These are phyloP conservation scores for Geotrichum histeridarum DNA, from an alignment of 1,139 yeast genomes.

Conservation along the genomic window DNA sequence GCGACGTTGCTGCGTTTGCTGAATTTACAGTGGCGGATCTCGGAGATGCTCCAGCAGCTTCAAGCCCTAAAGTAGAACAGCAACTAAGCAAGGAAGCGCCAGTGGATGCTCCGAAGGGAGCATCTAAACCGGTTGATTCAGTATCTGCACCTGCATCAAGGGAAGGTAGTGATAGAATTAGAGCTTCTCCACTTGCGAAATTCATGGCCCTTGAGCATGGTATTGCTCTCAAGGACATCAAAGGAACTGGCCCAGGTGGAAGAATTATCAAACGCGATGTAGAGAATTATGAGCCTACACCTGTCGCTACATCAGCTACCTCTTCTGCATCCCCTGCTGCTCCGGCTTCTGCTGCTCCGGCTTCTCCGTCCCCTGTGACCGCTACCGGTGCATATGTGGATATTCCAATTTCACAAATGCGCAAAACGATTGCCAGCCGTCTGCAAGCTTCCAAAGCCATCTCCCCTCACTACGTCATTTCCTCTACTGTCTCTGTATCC, in stretches of 20 bases:
- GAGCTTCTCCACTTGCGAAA: constrained; percentile 95
- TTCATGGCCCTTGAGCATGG: constrained; percentile 91
- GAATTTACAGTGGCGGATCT: constrained; percentile 83
- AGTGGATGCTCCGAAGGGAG: constrained; percentile 36
- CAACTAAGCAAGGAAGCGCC: constrained; percentile 24
- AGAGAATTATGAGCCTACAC: constrained; percentile 52
- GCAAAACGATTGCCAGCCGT: constrained; percentile 90
- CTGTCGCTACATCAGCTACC: constrained; percentile 44
- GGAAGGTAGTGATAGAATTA: constrained; percentile 51
- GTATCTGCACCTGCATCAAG: constrained; percentile 32
- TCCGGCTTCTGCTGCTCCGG: constrained; percentile 45
- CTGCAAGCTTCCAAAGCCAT: constrained; percentile 77
- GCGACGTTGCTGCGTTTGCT: constrained; percentile 81
- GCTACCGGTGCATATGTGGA: constrained; percentile 64
- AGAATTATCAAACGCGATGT: constrained; percentile 89
- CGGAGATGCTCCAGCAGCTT: constrained; percentile 45
- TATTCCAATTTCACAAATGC: constrained; percentile 83
- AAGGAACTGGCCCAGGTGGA: constrained; percentile 93
- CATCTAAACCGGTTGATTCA: constrained; percentile 19
- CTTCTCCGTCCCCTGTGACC: constrained; percentile 32
- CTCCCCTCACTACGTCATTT: constrained; percentile 88
- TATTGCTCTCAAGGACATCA: constrained; percentile 72
- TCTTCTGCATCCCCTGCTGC: constrained; percentile 45
- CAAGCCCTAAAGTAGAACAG: neutral
- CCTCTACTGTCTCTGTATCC: constrained; percentile 78